A percentile compares a stretch with the other conserved stretches of the same genome.
Conservation (phyloP, 2,329 filamentous ascomycete species). For the Neonectria ditissima region DNA sequence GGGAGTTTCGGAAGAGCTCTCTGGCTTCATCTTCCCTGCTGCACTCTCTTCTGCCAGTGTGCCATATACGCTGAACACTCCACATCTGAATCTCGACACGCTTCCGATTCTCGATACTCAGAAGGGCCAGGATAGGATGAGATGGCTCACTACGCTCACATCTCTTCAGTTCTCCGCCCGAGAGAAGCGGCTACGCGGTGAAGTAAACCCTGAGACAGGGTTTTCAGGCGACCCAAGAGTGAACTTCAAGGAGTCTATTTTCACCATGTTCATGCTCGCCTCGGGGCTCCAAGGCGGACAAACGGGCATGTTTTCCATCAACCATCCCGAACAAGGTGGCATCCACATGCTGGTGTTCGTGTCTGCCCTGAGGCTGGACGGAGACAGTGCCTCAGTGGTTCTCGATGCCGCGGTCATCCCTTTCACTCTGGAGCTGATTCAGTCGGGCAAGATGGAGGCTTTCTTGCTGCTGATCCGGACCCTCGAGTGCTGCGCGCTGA, state of each 20-base stretch:
- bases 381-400: constrained; percentile 55
- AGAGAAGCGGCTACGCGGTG: constrained; percentile 54
- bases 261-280: constrained; percentile 59
- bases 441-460: constrained; percentile 47
- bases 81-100: constrained; percentile 58
- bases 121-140: constrained; percentile 46
- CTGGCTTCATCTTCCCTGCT: constrained; percentile 54
- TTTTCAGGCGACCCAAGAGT: constrained; percentile 50
- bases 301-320: constrained; percentile 58
- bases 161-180: constrained; percentile 56
- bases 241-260: constrained; percentile 63
- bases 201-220: constrained; percentile 32
- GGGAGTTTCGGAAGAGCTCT: constrained; percentile 38
- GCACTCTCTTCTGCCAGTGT: constrained; percentile 40
- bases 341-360: constrained; percentile 57
- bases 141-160: constrained; percentile 55
- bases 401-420: constrained; percentile 62
- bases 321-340: constrained; percentile 51
- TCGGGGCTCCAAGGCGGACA: constrained; percentile 59
- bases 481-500: constrained; percentile 53
- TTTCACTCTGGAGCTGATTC: constrained; percentile 52
- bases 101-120: constrained; percentile 57
- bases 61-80: constrained; percentile 54
- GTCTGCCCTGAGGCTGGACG: constrained; percentile 59
- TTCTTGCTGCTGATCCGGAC: constrained; percentile 55